Base-by-base conservation (phyloP, 768 basidiomycete genomes). In the Calocybe gangraenosa region DNA sequence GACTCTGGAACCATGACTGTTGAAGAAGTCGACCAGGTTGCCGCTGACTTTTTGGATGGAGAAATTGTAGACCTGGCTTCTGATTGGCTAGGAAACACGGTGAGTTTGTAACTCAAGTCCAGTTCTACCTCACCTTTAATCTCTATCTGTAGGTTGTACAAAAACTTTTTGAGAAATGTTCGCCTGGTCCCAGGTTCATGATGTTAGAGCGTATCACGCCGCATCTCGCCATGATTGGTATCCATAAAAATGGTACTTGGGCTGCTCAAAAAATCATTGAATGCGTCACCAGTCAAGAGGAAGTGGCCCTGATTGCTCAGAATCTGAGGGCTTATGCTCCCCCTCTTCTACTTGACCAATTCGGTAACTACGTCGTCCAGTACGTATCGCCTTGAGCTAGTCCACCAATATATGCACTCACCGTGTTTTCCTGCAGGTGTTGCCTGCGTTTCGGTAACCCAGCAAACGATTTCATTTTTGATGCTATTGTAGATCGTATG, bases 221-320 rank as follows among this genome's bases (percentile, higher is more conserved):
- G 38, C 88, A 95, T 62, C 72, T 99, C 32, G 95, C 95, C 18
- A 90, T 91, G 81, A 96, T 98, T 52, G 96, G 96, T 20, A 93
- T 95, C 45, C 96, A 99, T 74, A 98, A 98, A 74, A 98, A 99
- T 54, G 96, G 96, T 21, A 99, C 96, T 0, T 98, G 96, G 96
- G 95, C 95, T 2, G 94, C 94, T 2, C 96, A 99, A 67, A 98
- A 97, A 76, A 92, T 96, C 60, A 98, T 98, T 47, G 93, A 97
- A 67, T 95, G 92, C 50, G 89, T 93, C 35, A 79, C 84, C 46
- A 84, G 76, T 23, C 82, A 87, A 14, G 92, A 96, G 44, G 96
- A 99, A 63, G 78, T 93, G 44, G 74, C 74, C 5, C 65, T 95
- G 32, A 83, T 99, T 57, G 82, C 89, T 36, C 84, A 87, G 61